phyloP scores from a whole-genome alignment of 2,329 filamentous ascomycete genomes.

The Colletotrichum sansevieriae region DNA sequence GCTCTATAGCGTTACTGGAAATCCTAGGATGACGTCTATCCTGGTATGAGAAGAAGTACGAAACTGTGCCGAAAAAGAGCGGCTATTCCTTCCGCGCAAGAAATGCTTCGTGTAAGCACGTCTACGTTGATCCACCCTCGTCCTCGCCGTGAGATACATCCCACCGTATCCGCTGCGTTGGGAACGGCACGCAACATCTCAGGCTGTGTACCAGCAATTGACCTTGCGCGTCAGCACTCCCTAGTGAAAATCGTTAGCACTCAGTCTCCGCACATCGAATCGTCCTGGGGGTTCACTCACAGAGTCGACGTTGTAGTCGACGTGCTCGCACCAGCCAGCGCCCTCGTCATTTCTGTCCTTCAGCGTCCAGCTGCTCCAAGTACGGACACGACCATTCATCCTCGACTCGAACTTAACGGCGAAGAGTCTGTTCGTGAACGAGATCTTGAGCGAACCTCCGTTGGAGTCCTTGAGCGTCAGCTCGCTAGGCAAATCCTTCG shows the following conservation, averaged over 20 bases:
- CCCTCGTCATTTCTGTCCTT: slow-evolving; percentile 46
- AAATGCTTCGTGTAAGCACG: no score
- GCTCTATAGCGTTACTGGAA: no score
- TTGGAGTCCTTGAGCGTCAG: neutral
- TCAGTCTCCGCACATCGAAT: no score
- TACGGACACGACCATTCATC: neutral
- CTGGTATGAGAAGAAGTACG: no score
- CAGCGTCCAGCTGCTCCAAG: neutral
- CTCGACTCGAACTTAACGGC: slow-evolving; percentile 2
- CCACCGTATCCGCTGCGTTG: no score
- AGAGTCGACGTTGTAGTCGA: neutral
- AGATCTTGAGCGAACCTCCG: neutral
- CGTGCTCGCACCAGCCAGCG: slow-evolving; percentile 5
- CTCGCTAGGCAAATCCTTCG: slow-evolving; percentile 20
- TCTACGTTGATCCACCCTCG: no score
- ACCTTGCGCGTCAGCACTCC: neutral
- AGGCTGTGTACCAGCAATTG: neutral
- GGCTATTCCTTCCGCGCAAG: no score
- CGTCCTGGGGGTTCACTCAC: no score
- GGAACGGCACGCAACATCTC: neutral
- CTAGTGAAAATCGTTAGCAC: no score
- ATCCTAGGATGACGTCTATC: no score
- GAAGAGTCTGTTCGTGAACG: neutral
- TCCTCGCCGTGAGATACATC: no score
- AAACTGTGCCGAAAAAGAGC: no score